Percentiles rank a stretch among this genome's conserved stretches.
phyloP scores from a whole-genome alignment of 2,329 filamentous ascomycete species.

The Ophiocordyceps camponoti-rufipedis region DNA sequence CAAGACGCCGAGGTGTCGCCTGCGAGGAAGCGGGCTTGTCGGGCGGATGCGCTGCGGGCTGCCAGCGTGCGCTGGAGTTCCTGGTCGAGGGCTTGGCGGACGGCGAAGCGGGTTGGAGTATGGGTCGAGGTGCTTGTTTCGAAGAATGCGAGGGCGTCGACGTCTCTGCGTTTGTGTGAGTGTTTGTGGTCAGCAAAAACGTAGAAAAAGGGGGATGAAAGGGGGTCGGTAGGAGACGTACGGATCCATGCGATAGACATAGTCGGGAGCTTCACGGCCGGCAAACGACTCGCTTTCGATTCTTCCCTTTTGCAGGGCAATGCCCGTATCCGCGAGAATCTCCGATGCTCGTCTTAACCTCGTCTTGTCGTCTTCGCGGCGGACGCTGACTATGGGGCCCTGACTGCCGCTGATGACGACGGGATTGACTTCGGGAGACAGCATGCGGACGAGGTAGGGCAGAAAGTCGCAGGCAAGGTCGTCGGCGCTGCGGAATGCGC shows the following conservation, averaged over 20 bases:
- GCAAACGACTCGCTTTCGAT: constrained; percentile 43
- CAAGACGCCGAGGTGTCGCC: constrained; percentile 13
- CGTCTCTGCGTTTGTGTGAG: constrained; percentile 21
- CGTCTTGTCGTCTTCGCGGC: constrained; percentile 65
- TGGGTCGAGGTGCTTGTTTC: constrained; percentile 46
- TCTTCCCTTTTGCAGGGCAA: constrained; percentile 63
- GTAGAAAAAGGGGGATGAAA: neutral
- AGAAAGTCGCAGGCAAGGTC: constrained; percentile 67
- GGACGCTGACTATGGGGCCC: constrained; percentile 60
- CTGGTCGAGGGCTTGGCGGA: constrained; percentile 83
- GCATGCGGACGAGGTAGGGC: constrained; percentile 66
- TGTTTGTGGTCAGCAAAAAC: neutral
- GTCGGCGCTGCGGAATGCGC: constrained; percentile 63
- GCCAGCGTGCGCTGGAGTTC: constrained; percentile 62
- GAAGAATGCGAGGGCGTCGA: constrained; percentile 66
- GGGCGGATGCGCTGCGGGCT: constrained; percentile 44
- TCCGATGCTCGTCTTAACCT: constrained; percentile 68
- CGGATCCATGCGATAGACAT: constrained; percentile 91
- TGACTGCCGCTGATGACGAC: constrained; percentile 59
- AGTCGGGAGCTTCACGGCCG: constrained; percentile 40
- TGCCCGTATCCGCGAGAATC: constrained; percentile 66
- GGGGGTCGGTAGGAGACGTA: constrained; percentile 28
- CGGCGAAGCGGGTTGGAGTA: constrained; percentile 71
- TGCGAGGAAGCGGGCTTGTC: constrained; percentile 46
- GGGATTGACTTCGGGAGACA: constrained; percentile 81